Evolutionary conservation across 176 grass and related monocot genomes (phyloP).

Genomic region (Panicum miliaceum): DNA sequence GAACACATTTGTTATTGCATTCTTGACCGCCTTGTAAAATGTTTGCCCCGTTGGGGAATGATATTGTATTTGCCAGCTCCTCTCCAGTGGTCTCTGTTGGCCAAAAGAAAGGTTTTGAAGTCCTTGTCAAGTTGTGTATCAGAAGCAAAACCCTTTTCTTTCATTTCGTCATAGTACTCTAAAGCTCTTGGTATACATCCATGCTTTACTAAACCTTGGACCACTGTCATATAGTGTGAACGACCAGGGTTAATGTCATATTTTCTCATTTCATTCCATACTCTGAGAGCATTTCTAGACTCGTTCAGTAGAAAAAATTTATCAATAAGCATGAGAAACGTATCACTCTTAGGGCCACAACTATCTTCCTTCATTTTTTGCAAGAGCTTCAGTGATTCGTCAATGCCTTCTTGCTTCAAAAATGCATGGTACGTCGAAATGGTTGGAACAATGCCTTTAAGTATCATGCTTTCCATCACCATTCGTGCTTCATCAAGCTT

Average conservation of each 20-base stretch:
- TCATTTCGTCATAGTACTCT: slow-evolving; percentile 91
- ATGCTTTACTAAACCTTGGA: slow-evolving; percentile 76
- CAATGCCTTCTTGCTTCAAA: slow-evolving; percentile 61
- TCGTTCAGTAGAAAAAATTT: slow-evolving; percentile 72
- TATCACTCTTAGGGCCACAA: slow-evolving; percentile 59
- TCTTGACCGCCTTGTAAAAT: slow-evolving; percentile 39
- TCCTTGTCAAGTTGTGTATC: slow-evolving; percentile 77
- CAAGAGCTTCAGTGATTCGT: slow-evolving; percentile 64
- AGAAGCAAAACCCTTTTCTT: slow-evolving; percentile 64
- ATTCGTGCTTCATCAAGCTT: slow-evolving; percentile 76
- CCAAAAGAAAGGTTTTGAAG: slow-evolving; percentile 68
- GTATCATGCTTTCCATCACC: slow-evolving; percentile 71
- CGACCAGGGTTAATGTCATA: slow-evolving; percentile 56
- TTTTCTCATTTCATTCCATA: slow-evolving; percentile 89
- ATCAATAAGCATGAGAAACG: slow-evolving; percentile 77
- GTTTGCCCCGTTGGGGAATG: slow-evolving; percentile 48
- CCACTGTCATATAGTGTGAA: slow-evolving; percentile 73
- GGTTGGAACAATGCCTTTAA: slow-evolving; percentile 62
- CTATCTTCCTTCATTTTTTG: slow-evolving; percentile 72
- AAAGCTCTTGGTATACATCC: slow-evolving; percentile 78
- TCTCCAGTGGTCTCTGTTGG: slow-evolving; percentile 74
- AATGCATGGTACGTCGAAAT: slow-evolving; percentile 75
- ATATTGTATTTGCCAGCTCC: slow-evolving; percentile 63
- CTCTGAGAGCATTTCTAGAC: slow-evolving; percentile 68
- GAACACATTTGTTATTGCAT: slow-evolving; percentile 25